A percentile compares a stretch with the other conserved stretches of the same genome.
Evolutionary conservation across 2,329 filamentous ascomycete species (phyloP).

Genomic region (Aspergillus intermedius): DNA sequence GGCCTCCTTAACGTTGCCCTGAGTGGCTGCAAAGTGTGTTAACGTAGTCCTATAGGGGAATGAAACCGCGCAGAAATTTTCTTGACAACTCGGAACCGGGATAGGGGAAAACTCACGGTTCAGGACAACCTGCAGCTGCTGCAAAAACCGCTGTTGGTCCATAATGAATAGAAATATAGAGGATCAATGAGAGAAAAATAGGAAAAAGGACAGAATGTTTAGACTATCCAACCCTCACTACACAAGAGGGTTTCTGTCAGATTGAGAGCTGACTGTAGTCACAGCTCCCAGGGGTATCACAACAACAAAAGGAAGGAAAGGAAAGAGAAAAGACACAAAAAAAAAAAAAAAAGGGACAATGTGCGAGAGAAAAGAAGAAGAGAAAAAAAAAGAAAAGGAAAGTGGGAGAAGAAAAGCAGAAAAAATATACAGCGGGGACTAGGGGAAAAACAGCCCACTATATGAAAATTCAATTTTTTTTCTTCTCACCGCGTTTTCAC

Average conservation of each 20-base stretch:
- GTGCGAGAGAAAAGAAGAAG: constrained; percentile 19
- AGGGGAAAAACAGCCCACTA: constrained; percentile 7
- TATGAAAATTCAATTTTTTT: constrained; percentile 1
- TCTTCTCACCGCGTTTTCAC: background rate
- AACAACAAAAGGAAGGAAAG: too few relatives aligned
- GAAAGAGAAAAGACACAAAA: constrained; percentile 21
- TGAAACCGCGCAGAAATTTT: too few relatives aligned
- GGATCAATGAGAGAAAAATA: constrained; percentile 6
- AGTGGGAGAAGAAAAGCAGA: constrained; percentile 10
- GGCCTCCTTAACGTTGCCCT: constrained; percentile 79
- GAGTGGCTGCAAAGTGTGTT: constrained; percentile 59
- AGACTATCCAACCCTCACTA: background rate
- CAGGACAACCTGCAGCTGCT: constrained; percentile 80
- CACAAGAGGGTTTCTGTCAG: background rate
- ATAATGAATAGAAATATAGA: constrained; percentile 42
- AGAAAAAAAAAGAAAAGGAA: constrained; percentile 16
- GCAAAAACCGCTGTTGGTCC: constrained; percentile 77
- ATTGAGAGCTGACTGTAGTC: background rate
- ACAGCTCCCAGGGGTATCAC: too few relatives aligned
- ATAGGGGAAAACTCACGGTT: constrained; percentile 58
- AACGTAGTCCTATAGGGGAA: too few relatives aligned
- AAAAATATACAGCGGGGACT: constrained; percentile 14
- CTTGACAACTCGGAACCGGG: background rate
- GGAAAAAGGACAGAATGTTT: constrained; percentile 1
- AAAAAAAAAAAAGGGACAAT: constrained; percentile 25